phyloP scores from a whole-genome alignment of 352 stramenopile species.

The Phytophthora quininea region DNA sequence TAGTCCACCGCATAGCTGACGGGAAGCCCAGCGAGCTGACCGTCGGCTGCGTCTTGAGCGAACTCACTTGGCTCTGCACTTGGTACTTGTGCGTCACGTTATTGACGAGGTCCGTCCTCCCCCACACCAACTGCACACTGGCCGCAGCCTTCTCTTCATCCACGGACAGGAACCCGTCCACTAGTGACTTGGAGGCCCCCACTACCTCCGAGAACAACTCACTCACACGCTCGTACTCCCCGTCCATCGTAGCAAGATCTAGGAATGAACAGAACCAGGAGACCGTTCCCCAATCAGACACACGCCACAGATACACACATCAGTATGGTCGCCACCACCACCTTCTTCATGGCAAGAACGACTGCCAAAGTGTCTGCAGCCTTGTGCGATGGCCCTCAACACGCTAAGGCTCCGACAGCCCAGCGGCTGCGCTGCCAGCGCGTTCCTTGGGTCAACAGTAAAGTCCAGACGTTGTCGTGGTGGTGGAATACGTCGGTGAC shows the following conservation, averaged over 20 bases:
- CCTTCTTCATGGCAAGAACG: not conserved
- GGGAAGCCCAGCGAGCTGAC: slow-evolving; percentile 45
- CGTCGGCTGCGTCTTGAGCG: slow-evolving; percentile 21
- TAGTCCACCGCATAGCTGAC: slow-evolving; percentile 41
- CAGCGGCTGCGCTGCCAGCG: not conserved
- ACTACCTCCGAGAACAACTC: slow-evolving; percentile 57
- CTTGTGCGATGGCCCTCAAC: too few relatives aligned
- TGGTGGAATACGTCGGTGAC: too few relatives aligned
- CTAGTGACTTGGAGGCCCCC: slow-evolving; percentile 54
- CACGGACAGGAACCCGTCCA: slow-evolving; percentile 45
- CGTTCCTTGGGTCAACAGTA: not conserved
- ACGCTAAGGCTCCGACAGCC: too few relatives aligned
- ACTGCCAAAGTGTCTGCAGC: too few relatives aligned
- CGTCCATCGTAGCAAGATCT: slow-evolving; percentile 5
- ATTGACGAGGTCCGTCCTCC: slow-evolving; percentile 66
- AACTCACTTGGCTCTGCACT: slow-evolving; percentile 51
- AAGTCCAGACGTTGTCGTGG: too few relatives aligned
- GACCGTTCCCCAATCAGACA: too few relatives aligned
- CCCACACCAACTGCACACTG: slow-evolving; percentile 61
- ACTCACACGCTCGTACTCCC: slow-evolving; percentile 40
- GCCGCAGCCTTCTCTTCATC: slow-evolving; percentile 28
- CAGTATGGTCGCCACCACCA: not conserved
- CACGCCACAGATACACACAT: not conserved
- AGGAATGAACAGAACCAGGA: not conserved
- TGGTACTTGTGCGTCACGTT: slow-evolving; percentile 62